A percentile compares a stretch with the other conserved stretches of the same genome.
These are phyloP conservation scores for Hysterium pulicare DNA, from an alignment of 2,329 filamentous ascomycete genomes.

Conservation along the genomic window DNA sequence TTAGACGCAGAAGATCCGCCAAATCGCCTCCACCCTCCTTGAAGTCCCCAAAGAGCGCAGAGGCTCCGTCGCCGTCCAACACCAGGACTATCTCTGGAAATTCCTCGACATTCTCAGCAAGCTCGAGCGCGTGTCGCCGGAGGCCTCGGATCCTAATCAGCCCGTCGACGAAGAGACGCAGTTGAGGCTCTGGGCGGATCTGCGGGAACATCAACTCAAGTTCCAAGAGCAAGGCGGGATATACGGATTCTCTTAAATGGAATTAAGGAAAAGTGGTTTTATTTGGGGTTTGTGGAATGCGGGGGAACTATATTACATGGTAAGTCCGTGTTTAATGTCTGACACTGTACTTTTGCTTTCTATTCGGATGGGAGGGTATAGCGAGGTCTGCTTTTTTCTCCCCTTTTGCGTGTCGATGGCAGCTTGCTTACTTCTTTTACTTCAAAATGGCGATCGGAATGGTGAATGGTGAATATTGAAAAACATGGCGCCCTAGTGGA, in stretches of 20 bases:
- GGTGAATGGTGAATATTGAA: too few relatives aligned
- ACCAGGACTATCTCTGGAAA: constrained; percentile 67
- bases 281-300: too few relatives aligned
- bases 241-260: constrained; percentile 29
- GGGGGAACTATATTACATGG: too few relatives aligned
- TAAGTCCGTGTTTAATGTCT: too few relatives aligned
- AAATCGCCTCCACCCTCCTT: constrained; percentile 76
- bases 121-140: constrained; percentile 62
- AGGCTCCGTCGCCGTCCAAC: constrained; percentile 52
- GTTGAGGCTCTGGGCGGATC: constrained; percentile 71
- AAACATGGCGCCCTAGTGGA: too few relatives aligned
- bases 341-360: too few relatives aligned
- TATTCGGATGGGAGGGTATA: too few relatives aligned
- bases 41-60: constrained; percentile 56
- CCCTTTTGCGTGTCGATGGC: too few relatives aligned
- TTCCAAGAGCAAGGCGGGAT: constrained; percentile 66
- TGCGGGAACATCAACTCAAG: constrained; percentile 73
- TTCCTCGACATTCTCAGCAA: constrained; percentile 74
- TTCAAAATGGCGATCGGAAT: too few relatives aligned
- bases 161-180: constrained; percentile 68
- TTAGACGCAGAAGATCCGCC: constrained; percentile 77
- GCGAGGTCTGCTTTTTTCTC: too few relatives aligned
- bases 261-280: background rate
- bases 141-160: constrained; percentile 30
- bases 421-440: too few relatives aligned